Evolutionary conservation across 768 basidiomycete genomes (phyloP).

Genomic region (Tylopilus plumbeoviolaceoides): DNA sequence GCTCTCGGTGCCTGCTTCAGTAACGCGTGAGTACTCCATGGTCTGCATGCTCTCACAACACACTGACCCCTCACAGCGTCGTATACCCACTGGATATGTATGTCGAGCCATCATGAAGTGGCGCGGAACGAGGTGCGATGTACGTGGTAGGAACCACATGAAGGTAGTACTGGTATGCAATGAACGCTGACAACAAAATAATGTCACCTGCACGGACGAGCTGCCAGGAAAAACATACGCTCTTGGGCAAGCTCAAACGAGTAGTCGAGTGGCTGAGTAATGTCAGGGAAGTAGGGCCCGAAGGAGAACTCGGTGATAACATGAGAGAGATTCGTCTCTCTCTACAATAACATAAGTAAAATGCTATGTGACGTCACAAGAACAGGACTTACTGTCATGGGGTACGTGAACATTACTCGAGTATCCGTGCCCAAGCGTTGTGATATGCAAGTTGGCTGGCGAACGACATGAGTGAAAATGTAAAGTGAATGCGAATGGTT

Average conservation of each 20-base stretch:
- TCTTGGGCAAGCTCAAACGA: constrained; percentile 72
- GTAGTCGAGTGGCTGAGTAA: constrained; percentile 90
- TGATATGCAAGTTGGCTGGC: constrained; percentile 89
- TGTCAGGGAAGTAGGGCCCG: constrained; percentile 93
- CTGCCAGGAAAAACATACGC: constrained; percentile 35
- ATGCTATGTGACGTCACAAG: background rate
- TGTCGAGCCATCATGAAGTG: constrained; percentile 38
- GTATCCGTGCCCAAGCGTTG: constrained; percentile 94
- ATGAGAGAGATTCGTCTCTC: constrained; percentile 97
- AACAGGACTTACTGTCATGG: constrained; percentile 61
- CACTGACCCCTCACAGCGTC: constrained; percentile 43
- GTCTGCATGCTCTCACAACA: constrained; percentile 3
- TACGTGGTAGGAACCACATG: constrained; percentile 96
- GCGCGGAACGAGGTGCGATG: constrained; percentile 62
- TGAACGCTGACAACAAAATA: constrained; percentile 54
- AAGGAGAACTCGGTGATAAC: constrained; percentile 97
- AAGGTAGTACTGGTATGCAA: constrained; percentile 92
- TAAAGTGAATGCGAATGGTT: background rate
- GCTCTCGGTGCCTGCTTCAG: constrained; percentile 92
- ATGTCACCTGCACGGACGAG: background rate
- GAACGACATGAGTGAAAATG: background rate
- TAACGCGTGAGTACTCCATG: constrained; percentile 78
- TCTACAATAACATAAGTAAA: constrained; percentile 40
- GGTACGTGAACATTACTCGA: constrained; percentile 82
- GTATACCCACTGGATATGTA: constrained; percentile 96